Evolutionary conservation across 2,329 filamentous ascomycete genomes (phyloP).

Genomic region (Cyclaneusma minus): DNA sequence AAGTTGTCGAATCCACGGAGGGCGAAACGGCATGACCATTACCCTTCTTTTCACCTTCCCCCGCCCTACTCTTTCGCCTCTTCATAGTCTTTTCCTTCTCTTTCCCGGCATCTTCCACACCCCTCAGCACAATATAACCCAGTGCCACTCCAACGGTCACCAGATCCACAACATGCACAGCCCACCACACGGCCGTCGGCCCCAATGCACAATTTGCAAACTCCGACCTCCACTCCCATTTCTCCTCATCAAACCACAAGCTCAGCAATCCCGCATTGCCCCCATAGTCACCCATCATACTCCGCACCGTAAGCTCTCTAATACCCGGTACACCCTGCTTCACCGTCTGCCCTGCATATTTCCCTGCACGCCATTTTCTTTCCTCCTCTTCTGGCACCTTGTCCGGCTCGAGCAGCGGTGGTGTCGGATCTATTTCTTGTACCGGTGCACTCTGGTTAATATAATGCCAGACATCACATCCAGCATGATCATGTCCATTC

Average conservation of each 20-base stretch:
- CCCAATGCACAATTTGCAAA: conserved; percentile 68
- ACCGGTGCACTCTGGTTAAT: conserved; percentile 40
- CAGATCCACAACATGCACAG: conserved; percentile 61
- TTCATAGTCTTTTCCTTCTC: too few relatives aligned
- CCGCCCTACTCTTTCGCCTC: too few relatives aligned
- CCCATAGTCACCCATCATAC: conserved; percentile 97
- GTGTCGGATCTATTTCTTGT: too few relatives aligned
- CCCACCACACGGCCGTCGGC: conserved; percentile 89
- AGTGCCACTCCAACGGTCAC: conserved; percentile 1
- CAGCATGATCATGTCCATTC: conserved; percentile 90
- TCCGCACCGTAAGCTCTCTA: conserved; percentile 82
- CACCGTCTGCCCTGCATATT: conserved; percentile 2
- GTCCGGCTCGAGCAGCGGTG: too few relatives aligned
- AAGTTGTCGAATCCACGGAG: too few relatives aligned
- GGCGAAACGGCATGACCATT: too few relatives aligned
- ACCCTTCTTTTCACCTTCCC: too few relatives aligned
- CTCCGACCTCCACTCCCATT: conserved; percentile 67
- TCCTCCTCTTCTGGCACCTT: conserved; percentile 1
- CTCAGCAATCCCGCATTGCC: conserved; percentile 82
- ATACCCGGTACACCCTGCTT: conserved; percentile 41
- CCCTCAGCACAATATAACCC: too few relatives aligned
- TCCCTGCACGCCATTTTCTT: conserved; percentile 4
- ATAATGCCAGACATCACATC: conserved; percentile 81
- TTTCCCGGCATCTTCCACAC: too few relatives aligned
- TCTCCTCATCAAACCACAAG: conserved; percentile 67